A percentile compares a stretch with the other conserved stretches of the same genome.
phyloP scores from a whole-genome alignment of 768 basidiomycete species.

The Russula dissimulans region DNA sequence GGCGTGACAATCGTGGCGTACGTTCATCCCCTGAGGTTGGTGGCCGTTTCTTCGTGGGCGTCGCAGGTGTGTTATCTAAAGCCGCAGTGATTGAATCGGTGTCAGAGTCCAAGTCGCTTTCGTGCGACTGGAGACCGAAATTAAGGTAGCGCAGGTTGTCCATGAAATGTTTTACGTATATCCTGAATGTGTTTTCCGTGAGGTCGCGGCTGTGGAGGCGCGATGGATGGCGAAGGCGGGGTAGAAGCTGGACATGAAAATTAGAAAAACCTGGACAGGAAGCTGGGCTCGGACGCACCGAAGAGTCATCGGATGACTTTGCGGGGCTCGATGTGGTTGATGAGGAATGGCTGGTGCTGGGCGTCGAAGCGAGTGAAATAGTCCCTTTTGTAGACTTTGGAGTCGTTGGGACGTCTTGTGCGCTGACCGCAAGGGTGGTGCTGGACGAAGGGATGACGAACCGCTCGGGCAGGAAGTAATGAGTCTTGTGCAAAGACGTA shows the following conservation, averaged over 20 bases:
- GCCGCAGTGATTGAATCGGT: background rate
- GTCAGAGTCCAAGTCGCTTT: constrained; percentile 4
- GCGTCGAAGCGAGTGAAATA: background rate
- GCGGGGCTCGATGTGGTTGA: constrained; percentile 10
- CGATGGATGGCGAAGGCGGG: constrained; percentile 64
- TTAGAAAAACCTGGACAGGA: background rate
- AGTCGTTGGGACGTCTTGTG: constrained; percentile 1
- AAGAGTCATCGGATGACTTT: constrained; percentile 6
- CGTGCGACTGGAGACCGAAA: background rate
- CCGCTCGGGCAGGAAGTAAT: constrained; percentile 7
- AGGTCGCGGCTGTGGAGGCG: constrained; percentile 58
- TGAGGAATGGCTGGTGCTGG: background rate
- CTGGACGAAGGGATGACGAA: constrained; percentile 13
- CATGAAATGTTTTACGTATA: constrained; percentile 77
- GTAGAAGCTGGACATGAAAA: constrained; percentile 23
- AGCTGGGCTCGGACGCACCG: constrained; percentile 10
- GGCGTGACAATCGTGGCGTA: constrained; percentile 25
- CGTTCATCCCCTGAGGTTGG: constrained; percentile 8
- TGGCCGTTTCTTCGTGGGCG: constrained; percentile 30
- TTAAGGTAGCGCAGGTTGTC: constrained; percentile 34
- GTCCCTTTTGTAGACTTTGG: constrained; percentile 4
- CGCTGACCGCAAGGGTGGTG: background rate
- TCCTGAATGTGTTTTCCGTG: constrained; percentile 59
- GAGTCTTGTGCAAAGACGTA: constrained; percentile 7
- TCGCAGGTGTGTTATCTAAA: constrained; percentile 20